phyloP scores from a whole-genome alignment of 2,329 filamentous ascomycete species.

The Amesomyces nigricolor region DNA sequence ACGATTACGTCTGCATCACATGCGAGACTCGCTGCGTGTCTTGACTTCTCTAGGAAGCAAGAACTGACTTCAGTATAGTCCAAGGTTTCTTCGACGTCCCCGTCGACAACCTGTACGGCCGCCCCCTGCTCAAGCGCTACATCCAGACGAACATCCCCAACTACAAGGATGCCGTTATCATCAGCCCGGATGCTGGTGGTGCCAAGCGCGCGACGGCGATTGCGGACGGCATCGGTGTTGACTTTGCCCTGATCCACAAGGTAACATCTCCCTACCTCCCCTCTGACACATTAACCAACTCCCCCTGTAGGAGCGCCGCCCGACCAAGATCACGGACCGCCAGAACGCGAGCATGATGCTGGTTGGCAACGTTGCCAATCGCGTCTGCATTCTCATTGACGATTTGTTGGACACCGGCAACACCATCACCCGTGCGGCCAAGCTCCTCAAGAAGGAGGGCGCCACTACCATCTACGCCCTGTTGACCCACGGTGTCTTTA shows the following conservation, averaged over 20 bases:
- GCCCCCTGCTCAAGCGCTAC: conserved; percentile 64
- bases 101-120: conserved; percentile 93
- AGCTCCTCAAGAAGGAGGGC: conserved; percentile 91
- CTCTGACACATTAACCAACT: neutral
- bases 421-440: conserved; percentile 92
- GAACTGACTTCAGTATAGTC: conserved; percentile 60
- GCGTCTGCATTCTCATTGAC: conserved; percentile 82
- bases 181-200: conserved; percentile 92
- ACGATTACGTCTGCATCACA: no score
- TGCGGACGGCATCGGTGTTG: conserved; percentile 88
- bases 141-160: conserved; percentile 78
- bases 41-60: conserved; percentile 78
- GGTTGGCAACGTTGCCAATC: conserved; percentile 65
- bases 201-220: conserved; percentile 95
- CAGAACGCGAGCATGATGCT: conserved; percentile 84
- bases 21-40: conserved; percentile 15
- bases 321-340: conserved; percentile 66
- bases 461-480: conserved; percentile 83
- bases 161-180: conserved; percentile 81
- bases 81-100: conserved; percentile 50
- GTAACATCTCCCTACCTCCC: conserved; percentile 41
- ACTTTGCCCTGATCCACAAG: conserved; percentile 98
- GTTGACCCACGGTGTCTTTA: conserved; percentile 90
- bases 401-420: conserved; percentile 94
- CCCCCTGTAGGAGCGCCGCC: conserved; percentile 41